Evolutionary conservation across 257 asterid species (phyloP).

Genomic region (Solanum virginianum): DNA sequence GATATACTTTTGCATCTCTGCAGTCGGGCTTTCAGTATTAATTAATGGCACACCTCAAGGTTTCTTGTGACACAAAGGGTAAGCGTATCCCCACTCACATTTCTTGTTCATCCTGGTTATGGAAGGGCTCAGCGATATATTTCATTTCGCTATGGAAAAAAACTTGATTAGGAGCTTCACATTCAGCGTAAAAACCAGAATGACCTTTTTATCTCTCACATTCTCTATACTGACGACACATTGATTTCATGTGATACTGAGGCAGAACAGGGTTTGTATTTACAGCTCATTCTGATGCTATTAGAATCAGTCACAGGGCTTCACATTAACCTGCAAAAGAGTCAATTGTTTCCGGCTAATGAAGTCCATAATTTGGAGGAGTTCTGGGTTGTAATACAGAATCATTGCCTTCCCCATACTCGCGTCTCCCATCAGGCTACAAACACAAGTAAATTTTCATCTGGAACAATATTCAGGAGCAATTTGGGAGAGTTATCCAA

Average conservation of each 20-base stretch:
- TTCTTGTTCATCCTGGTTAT: neutral
- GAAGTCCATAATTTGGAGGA: neutral
- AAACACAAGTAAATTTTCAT: neutral
- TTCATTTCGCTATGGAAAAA: neutral
- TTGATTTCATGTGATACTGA: neutral
- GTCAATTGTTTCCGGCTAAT: neutral
- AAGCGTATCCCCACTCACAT: neutral
- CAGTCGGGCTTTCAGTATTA: neutral
- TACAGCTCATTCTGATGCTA: neutral
- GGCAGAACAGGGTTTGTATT: neutral
- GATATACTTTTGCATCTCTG: neutral
- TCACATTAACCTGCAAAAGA: neutral
- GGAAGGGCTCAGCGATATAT: neutral
- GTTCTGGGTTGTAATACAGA: neutral
- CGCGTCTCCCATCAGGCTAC: neutral
- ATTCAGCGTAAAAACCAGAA: neutral
- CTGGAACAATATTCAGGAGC: neutral
- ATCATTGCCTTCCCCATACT: neutral
- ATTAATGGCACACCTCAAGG: neutral
- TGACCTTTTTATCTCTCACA: neutral
- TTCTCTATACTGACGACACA: neutral
- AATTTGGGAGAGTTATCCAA: neutral
- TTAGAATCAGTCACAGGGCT: neutral
- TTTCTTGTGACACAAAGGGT: neutral
- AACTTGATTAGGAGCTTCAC: neutral